Evolutionary conservation across 106 monocot genomes (phyloP).

Genomic region (Dendrobium huoshanense): DNA sequence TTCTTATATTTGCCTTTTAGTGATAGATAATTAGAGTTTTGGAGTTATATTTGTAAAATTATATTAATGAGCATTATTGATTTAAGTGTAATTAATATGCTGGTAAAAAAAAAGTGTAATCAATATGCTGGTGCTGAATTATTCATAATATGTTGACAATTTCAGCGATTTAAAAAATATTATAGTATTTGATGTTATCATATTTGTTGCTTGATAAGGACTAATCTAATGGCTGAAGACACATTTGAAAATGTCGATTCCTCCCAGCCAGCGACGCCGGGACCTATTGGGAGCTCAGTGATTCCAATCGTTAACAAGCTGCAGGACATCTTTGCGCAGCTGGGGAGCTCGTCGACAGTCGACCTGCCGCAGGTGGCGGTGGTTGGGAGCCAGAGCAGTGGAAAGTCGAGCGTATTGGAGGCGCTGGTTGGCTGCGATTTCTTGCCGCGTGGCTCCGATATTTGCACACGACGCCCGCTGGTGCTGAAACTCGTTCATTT

Average conservation of each 20-base stretch:
- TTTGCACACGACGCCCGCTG: constrained; percentile 71
- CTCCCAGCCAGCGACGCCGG: too few relatives aligned
- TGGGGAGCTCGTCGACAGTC: constrained; percentile 1
- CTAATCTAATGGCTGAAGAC: constrained; percentile 15
- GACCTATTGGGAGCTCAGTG: too few relatives aligned
- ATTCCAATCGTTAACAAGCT: too few relatives aligned
- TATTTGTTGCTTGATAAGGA: too few relatives aligned
- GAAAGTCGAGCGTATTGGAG: constrained; percentile 96
- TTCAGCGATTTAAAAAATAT: neutral
- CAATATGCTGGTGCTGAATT: neutral
- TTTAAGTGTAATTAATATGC: neutral
- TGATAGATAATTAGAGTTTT: neutral
- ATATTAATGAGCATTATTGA: neutral
- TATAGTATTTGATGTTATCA: neutral
- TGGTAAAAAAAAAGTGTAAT: too few relatives aligned
- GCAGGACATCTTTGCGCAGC: too few relatives aligned
- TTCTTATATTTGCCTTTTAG: neutral
- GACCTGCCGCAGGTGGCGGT: constrained; percentile 90
- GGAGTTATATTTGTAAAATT: neutral
- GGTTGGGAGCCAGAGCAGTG: constrained; percentile 96
- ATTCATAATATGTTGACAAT: neutral
- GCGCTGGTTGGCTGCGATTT: constrained; percentile 93
- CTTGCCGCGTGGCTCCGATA: constrained; percentile 73
- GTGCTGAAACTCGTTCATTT: constrained; percentile 16
- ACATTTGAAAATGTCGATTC: too few relatives aligned